Evolutionary conservation across 2,329 filamentous ascomycete species (phyloP).

Genomic region (Coniosporium uncinatum): DNA sequence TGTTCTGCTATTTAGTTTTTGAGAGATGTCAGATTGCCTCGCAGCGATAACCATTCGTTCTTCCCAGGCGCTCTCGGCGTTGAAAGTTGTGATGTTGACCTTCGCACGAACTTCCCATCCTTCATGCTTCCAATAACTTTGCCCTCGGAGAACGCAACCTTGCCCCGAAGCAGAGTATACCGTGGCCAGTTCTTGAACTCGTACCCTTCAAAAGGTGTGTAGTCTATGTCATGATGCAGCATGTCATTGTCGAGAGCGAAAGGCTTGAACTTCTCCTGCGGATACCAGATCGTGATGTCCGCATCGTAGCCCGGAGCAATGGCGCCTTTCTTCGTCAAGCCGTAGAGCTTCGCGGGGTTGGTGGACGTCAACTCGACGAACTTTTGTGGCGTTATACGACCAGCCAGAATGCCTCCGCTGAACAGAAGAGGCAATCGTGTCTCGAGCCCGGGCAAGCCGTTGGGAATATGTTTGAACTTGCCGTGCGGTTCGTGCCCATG

Average conservation of each 20-base stretch:
- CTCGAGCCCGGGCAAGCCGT: constrained; percentile 52
- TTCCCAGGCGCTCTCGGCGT: background rate
- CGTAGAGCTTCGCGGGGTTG: constrained; percentile 53
- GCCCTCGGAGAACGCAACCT: constrained; percentile 52
- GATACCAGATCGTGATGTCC: constrained; percentile 54
- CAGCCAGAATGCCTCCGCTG: constrained; percentile 10
- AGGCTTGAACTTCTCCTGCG: constrained; percentile 10
- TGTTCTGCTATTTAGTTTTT: too few relatives aligned
- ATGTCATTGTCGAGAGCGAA: constrained; percentile 16
- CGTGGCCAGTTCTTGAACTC: constrained; percentile 55
- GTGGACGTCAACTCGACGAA: constrained; percentile 50
- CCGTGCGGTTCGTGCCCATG: constrained; percentile 31
- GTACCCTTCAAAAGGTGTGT: constrained; percentile 55
- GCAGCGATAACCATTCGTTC: background rate
- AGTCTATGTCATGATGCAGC: constrained; percentile 56
- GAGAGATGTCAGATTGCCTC: too few relatives aligned
- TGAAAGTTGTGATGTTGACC: constrained; percentile 9
- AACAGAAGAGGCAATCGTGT: constrained; percentile 46
- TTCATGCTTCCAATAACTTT: constrained; percentile 43
- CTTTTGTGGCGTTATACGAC: constrained; percentile 35
- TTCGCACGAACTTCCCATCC: constrained; percentile 42
- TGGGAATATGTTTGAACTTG: constrained; percentile 51
- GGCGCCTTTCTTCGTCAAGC: constrained; percentile 44
- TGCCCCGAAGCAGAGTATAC: constrained; percentile 52
- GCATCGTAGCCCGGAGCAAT: constrained; percentile 47